Evolutionary conservation across 768 basidiomycete species (phyloP).

Genomic region (Boletus rubescentipes): DNA sequence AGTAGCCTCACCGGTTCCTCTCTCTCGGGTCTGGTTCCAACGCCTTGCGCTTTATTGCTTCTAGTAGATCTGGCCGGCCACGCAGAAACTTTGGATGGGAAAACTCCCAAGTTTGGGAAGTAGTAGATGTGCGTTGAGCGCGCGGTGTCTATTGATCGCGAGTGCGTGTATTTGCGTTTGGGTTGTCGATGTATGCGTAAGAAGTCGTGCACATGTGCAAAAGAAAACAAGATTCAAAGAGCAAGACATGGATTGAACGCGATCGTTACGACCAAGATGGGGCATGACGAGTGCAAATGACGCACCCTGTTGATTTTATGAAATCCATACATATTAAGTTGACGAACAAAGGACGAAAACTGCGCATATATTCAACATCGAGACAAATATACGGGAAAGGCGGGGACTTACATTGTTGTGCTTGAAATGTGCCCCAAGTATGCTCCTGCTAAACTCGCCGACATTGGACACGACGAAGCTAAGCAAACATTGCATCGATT

Average conservation of each 20-base stretch:
- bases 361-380: constrained; percentile 32
- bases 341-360: constrained; percentile 94
- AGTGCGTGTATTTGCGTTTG: not conserved
- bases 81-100: constrained; percentile 85
- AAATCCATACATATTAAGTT: constrained; percentile 96
- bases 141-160: constrained; percentile 61
- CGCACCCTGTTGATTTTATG: constrained; percentile 88
- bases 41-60: constrained; percentile 85
- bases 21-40: constrained; percentile 72
- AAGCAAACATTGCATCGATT: not conserved
- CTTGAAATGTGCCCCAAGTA: constrained; percentile 85
- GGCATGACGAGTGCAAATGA: constrained; percentile 11
- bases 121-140: constrained; percentile 75
- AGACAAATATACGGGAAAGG: constrained; percentile 1
- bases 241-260: constrained; percentile 1
- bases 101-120: constrained; percentile 88
- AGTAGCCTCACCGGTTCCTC: constrained; percentile 24
- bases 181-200: not conserved
- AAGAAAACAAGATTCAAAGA: not conserved
- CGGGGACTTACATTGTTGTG: constrained; percentile 75
- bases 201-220: constrained; percentile 5
- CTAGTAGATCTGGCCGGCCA: constrained; percentile 75
- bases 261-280: constrained; percentile 12
- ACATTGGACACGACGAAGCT: constrained; percentile 85
- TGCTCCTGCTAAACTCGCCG: constrained; percentile 81